These are phyloP conservation scores for Xylaria longipes DNA, from an alignment of 495 filamentous ascomycete genomes.

Conservation along the genomic window DNA sequence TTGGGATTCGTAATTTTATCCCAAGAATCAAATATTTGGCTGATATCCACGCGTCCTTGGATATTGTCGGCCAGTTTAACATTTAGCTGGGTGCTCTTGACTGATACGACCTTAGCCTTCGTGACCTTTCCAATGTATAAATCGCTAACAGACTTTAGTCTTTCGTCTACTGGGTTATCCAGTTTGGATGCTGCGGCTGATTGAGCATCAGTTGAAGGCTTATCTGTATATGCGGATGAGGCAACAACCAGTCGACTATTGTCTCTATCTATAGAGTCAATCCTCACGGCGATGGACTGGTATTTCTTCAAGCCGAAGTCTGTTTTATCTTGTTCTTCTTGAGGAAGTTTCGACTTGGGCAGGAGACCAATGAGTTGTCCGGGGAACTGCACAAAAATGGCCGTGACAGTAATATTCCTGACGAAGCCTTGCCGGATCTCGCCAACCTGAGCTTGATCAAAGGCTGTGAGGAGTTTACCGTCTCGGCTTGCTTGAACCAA, in stretches of 20 bases:
- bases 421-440: constrained; percentile 80
- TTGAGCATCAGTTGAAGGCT: constrained; percentile 32
- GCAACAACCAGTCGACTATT: constrained; percentile 48
- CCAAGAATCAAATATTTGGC: constrained; percentile 86
- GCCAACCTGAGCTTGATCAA: constrained; percentile 74
- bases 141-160: constrained; percentile 68
- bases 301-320: constrained; percentile 77
- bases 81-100: constrained; percentile 91
- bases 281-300: constrained; percentile 72
- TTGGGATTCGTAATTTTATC: constrained; percentile 84
- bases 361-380: constrained; percentile 78
- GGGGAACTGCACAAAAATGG: constrained; percentile 82
- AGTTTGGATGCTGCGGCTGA: constrained; percentile 36
- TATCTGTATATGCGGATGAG: constrained; percentile 36
- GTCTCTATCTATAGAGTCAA: constrained; percentile 70
- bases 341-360: constrained; percentile 73
- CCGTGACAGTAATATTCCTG: constrained; percentile 76
- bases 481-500: constrained; percentile 76
- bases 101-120: constrained; percentile 76
- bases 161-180: constrained; percentile 75
- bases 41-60: constrained; percentile 88
- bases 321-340: constrained; percentile 67
- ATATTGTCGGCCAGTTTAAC: constrained; percentile 88
- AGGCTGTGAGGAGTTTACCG: constrained; percentile 64
- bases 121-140: constrained; percentile 75